phyloP scores from a whole-genome alignment of 805 yeast species.

The Cyberlindnera mrakii region DNA sequence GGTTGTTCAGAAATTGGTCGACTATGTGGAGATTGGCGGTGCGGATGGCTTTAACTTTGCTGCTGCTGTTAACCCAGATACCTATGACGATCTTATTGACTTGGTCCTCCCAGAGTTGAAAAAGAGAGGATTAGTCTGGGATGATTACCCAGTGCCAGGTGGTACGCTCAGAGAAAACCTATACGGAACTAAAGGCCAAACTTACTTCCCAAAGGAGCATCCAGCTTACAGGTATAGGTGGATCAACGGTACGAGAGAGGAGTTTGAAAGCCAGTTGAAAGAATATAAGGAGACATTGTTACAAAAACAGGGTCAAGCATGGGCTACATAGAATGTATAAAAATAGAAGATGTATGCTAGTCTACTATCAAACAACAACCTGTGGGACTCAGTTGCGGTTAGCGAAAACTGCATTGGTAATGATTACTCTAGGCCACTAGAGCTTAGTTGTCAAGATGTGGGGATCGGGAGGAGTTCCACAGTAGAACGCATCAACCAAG shows the following conservation, averaged over 20 bases:
- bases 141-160: constrained; percentile 29
- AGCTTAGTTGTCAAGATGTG: constrained; percentile 9
- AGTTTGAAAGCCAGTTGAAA: constrained; percentile 18
- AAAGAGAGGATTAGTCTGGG: constrained; percentile 28
- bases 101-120: constrained; percentile 30
- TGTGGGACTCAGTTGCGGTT: constrained; percentile 27
- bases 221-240: constrained; percentile 15
- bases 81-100: constrained; percentile 33
- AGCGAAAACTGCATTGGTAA: constrained; percentile 25
- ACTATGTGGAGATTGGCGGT: constrained; percentile 33
- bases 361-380: constrained; percentile 30
- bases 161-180: constrained; percentile 32
- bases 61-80: constrained; percentile 29
- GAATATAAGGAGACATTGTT: constrained; percentile 3
- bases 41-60: constrained; percentile 39
- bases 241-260: constrained; percentile 22
- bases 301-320: background rate
- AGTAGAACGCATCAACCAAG: background rate
- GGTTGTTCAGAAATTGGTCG: constrained; percentile 34
- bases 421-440: constrained; percentile 11
- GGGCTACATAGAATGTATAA: background rate
- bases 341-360: constrained; percentile 23
- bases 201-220: constrained; percentile 13
- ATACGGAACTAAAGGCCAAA: constrained; percentile 15
- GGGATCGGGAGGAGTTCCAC: background rate